phyloP scores from a whole-genome alignment of 2,329 filamentous ascomycete genomes.

The Apiospora koreana region DNA sequence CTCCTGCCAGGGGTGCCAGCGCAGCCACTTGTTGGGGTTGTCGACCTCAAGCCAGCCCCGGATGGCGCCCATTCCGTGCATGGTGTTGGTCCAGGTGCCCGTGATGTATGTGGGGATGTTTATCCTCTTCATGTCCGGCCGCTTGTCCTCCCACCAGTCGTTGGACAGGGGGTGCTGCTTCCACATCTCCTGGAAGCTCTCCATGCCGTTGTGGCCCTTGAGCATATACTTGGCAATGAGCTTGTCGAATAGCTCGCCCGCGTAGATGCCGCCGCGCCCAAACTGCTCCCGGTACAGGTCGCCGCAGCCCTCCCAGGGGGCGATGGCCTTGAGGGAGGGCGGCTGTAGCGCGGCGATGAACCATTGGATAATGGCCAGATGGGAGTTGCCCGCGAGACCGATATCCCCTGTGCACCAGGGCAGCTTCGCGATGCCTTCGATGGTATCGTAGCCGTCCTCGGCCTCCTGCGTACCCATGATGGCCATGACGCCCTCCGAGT shows the following conservation, averaged over 20 bases:
- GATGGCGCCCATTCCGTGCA: conserved; percentile 19
- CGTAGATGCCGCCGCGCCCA: conserved; percentile 22
- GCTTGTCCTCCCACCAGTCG: conserved; percentile 21
- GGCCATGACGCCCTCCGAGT: conserved; percentile 23
- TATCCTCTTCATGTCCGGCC: conserved; percentile 19
- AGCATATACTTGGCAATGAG: conserved; percentile 17
- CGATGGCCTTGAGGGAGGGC: conserved; percentile 20
- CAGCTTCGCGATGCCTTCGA: conserved; percentile 24
- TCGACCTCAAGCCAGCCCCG: conserved; percentile 36
- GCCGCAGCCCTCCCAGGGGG: conserved; percentile 22
- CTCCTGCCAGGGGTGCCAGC: conserved; percentile 38
- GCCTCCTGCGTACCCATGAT: conserved; percentile 25
- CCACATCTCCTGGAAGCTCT: conserved; percentile 19
- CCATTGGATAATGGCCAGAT: conserved; percentile 27
- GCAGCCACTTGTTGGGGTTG: conserved; percentile 40
- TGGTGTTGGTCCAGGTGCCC: conserved; percentile 19
- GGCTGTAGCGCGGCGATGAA: conserved; percentile 22
- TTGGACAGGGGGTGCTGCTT: conserved; percentile 16
- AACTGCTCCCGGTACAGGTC: conserved; percentile 28
- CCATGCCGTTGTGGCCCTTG: conserved; percentile 14
- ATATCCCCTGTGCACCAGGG: conserved; percentile 27
- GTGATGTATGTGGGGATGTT: conserved; percentile 20
- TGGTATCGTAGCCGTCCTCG: conserved; percentile 27
- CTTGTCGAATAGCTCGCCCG: conserved; percentile 21
- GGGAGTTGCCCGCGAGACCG: conserved; percentile 27